Evolutionary conservation across 352 stramenopile species (phyloP).

Genomic region (Blastocystis sp.): DNA sequence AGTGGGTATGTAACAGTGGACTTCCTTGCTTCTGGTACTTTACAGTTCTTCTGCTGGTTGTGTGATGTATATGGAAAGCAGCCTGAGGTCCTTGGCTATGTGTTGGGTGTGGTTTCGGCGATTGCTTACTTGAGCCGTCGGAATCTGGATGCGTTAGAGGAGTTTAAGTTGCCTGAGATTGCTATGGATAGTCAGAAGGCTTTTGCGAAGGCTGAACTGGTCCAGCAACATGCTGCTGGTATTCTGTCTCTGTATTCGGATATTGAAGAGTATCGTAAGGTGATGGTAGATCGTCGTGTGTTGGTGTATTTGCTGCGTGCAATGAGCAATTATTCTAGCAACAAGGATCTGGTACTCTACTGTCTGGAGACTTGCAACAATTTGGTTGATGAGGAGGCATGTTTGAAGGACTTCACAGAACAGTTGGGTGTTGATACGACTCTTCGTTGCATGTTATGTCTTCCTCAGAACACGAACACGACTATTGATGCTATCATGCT

Average conservation of each 20-base stretch:
- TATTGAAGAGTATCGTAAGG: slow-evolving; percentile 15
- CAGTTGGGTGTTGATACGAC: neutral
- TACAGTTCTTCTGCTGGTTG: slow-evolving; percentile 51
- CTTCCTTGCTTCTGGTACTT: neutral
- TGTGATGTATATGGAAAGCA: slow-evolving; percentile 52
- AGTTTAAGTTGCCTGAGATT: slow-evolving; percentile 48
- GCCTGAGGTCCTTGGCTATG: slow-evolving; percentile 42
- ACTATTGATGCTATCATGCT: slow-evolving; percentile 50
- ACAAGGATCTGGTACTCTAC: slow-evolving; percentile 59
- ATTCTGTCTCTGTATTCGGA: slow-evolving; percentile 48
- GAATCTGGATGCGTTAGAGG: slow-evolving; percentile 2
- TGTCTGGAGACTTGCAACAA: slow-evolving; percentile 34
- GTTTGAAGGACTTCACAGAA: slow-evolving; percentile 36
- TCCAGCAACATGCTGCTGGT: slow-evolving; percentile 37
- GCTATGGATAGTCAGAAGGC: slow-evolving; percentile 53
- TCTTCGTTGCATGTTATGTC: slow-evolving; percentile 50
- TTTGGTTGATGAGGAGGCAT: neutral
- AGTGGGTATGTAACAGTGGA: slow-evolving; percentile 29
- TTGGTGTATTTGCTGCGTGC: slow-evolving; percentile 21
- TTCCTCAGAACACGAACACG: slow-evolving; percentile 53
- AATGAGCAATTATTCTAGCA: slow-evolving; percentile 50
- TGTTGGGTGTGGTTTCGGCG: slow-evolving; percentile 44
- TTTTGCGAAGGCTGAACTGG: slow-evolving; percentile 45
- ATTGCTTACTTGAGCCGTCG: slow-evolving; percentile 20
- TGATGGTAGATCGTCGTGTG: slow-evolving; percentile 46